Evolutionary conservation across 1,284 basidiomycete genomes (phyloP).

Genomic region (Marasmius sp.): DNA sequence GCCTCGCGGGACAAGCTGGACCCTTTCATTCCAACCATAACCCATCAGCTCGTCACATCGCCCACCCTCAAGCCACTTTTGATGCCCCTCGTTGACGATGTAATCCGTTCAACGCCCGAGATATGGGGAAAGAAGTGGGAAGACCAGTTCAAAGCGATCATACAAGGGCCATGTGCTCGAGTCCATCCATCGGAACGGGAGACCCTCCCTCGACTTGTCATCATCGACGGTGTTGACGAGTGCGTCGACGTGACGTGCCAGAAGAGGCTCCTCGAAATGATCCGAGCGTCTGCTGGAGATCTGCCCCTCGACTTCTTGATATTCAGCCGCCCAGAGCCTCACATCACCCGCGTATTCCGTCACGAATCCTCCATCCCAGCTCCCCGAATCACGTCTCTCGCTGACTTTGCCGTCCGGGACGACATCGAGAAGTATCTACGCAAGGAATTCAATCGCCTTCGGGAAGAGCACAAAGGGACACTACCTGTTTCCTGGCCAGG

Average conservation of each 20-base stretch:
- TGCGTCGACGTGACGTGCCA: neutral
- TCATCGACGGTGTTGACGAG: constrained; percentile 1
- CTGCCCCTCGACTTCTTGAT: neutral
- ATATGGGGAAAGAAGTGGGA: neutral
- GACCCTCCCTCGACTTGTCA: neutral
- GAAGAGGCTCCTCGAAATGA: neutral
- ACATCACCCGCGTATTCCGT: neutral
- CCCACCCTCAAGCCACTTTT: neutral
- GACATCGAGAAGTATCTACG: neutral
- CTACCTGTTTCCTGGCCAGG: neutral
- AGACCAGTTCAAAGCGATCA: neutral
- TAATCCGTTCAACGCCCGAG: neutral
- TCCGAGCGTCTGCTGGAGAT: neutral
- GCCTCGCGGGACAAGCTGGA: neutral
- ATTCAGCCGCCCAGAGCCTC: neutral
- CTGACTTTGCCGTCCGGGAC: neutral
- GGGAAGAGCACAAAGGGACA: neutral
- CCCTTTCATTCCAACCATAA: neutral
- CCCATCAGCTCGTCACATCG: neutral
- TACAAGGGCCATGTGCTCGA: neutral
- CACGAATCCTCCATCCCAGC: neutral
- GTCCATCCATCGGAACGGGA: neutral
- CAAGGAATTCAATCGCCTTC: neutral
- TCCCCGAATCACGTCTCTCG: neutral
- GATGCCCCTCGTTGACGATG: neutral